A percentile compares a stretch with the other conserved stretches of the same genome.
Evolutionary conservation across 345 rosid genomes (phyloP).

Genomic region (Ailanthus altissimus): DNA sequence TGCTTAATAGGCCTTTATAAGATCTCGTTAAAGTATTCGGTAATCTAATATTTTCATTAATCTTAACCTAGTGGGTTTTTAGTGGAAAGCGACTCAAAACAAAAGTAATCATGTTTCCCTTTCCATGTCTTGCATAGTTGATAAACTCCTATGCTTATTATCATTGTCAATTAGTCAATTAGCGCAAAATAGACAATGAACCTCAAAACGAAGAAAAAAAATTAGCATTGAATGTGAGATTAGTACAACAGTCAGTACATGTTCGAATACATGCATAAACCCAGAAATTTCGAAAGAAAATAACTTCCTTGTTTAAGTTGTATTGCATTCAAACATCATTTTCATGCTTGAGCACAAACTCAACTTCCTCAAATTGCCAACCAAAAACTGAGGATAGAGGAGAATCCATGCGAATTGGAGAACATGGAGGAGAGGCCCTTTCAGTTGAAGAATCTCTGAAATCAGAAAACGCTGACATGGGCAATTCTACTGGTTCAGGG

Average conservation of each 20-base stretch:
- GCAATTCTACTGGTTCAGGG: neutral
- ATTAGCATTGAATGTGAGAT: neutral
- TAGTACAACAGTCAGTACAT: neutral
- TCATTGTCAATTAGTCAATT: no score
- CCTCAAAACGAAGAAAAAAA: no score
- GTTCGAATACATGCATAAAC: neutral
- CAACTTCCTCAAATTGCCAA: neutral
- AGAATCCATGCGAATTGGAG: neutral
- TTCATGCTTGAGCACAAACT: neutral
- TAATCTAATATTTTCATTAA: neutral
- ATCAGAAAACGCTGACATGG: neutral
- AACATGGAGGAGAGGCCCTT: neutral
- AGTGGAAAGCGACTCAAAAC: neutral
- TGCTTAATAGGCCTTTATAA: no score
- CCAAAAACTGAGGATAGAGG: neutral
- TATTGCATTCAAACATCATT: neutral
- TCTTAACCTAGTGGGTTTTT: neutral
- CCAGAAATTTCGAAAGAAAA: neutral
- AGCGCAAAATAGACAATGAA: neutral
- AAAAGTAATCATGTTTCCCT: neutral
- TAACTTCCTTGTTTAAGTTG: neutral
- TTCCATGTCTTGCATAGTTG: no score
- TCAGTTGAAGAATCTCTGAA: neutral
- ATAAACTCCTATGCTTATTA: no score
- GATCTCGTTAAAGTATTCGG: neutral